Percentiles rank a stretch among this genome's conserved stretches.
Evolutionary conservation across 2,329 filamentous ascomycete genomes (phyloP).

Genomic region (Xylariaceae sp.): DNA sequence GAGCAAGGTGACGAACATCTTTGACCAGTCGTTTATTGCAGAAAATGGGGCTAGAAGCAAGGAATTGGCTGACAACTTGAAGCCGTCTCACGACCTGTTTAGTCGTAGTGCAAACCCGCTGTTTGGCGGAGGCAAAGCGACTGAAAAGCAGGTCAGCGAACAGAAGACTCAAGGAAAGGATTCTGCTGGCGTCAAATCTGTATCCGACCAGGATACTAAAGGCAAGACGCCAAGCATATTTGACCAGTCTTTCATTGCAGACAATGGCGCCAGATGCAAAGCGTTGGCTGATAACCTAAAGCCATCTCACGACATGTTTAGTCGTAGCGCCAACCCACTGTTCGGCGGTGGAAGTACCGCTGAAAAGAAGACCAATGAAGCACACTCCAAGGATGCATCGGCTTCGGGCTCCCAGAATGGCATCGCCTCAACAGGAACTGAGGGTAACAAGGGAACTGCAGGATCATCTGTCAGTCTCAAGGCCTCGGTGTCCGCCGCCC

Average conservation of each 20-base stretch:
- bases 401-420: too few relatives aligned
- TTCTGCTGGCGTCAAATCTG: conserved; percentile 31
- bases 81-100: conserved; percentile 23
- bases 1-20: conserved; percentile 12
- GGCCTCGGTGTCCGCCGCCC: conserved; percentile 28
- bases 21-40: conserved; percentile 17
- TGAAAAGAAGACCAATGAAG: conserved; percentile 29
- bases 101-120: conserved; percentile 22
- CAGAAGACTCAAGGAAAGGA: conserved; percentile 28
- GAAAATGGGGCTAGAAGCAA: conserved; percentile 16
- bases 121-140: conserved; percentile 21
- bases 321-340: conserved; percentile 20
- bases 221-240: conserved; percentile 14
- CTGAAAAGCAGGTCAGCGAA: conserved; percentile 22
- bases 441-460: conserved; percentile 4
- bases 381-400: background rate
- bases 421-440: background rate
- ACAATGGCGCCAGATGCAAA: conserved; percentile 16
- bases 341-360: conserved; percentile 23
- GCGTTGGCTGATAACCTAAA: conserved; percentile 18
- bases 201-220: conserved; percentile 32
- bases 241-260: conserved; percentile 15
- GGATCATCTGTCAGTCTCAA: conserved; percentile 9
- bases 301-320: conserved; percentile 23
- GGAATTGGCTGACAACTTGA: conserved; percentile 15